Evolutionary conservation across 1,139 yeast genomes (phyloP), one percentile per base, ranked within the genome.

Genomic region (Meyerozyma athensensis): DNA sequence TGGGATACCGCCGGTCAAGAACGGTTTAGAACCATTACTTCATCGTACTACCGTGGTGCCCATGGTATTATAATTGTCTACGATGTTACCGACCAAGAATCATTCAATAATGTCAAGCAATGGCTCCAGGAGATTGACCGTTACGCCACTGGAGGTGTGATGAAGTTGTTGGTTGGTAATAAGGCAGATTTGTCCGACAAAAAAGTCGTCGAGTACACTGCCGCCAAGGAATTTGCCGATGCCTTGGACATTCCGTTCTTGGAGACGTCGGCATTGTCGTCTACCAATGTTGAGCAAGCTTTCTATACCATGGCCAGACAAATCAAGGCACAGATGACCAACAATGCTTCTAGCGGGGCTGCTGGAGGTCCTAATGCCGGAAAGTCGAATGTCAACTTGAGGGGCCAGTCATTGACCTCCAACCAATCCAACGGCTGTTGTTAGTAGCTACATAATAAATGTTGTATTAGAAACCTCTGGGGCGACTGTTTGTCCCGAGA

Each of bases 1-100:
- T 92, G 98, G 98, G 98, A 92, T 62, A 92, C 98, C 20, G 98
- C 98, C 2, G 98, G 98, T 43, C 98, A 92, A 69, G 98, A 92
- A 64, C 76, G 98, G 53, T 92, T 92, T 71, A 81, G 97, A 68
- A 92, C 98, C 41, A 92, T 92, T 68, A 94, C 98, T 8, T 86
- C 97, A 10, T 87, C 97, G 9, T 92, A 94, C 70, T 92, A 92
- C 72, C 83, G 98, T 61, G 98, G 98, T 39, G 97, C 98, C 18
- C 97, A 90, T 57, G 98, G 98, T 45, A 92, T 92, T 62, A 92
- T 92, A 56, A 92, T 92, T 52, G 98, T 92, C 39, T 92, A 92
- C 63, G 98, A 92, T 61, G 97, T 92, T 38, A 94, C 98, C 36
- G 98, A 92, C 64, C 97, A 89, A 67, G 97, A 92, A 61, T 84